A percentile compares a stretch with the other conserved stretches of the same genome.
These are phyloP conservation scores for Phytophthora sp. DNA, from an alignment of 352 stramenopile species.

Conservation along the genomic window DNA sequence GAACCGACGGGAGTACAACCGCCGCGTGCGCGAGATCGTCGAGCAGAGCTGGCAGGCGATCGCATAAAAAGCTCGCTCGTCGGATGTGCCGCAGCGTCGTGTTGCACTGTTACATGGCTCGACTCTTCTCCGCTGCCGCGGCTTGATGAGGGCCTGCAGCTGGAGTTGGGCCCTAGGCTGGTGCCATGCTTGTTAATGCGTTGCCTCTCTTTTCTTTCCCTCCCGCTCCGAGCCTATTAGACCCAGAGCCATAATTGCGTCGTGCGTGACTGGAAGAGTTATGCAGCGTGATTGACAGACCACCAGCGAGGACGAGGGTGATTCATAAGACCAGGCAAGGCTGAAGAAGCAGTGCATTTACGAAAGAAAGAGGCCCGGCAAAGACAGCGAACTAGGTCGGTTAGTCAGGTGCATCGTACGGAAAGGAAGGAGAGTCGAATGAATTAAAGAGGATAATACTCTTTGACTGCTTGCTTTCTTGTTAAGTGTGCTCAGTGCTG, in stretches of 20 bases:
- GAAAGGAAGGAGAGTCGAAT: slow-evolving; percentile 19
- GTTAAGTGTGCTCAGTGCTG: not conserved
- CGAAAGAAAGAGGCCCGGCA: slow-evolving; percentile 1
- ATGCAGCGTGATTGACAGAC: slow-evolving; percentile 4
- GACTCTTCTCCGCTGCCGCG: slow-evolving; percentile 2
- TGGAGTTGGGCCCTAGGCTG: slow-evolving; percentile 1
- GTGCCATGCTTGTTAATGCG: slow-evolving; percentile 15
- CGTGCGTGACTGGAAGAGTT: slow-evolving; percentile 1
- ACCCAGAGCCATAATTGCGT: slow-evolving; percentile 11
- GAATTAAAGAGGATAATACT: slow-evolving; percentile 9
- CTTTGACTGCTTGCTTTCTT: not conserved
- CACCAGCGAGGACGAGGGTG: not conserved
- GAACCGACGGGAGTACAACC: slow-evolving; percentile 99
- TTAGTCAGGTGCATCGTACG: slow-evolving; percentile 10
- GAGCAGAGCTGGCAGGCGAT: slow-evolving; percentile 97
- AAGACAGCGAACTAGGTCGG: slow-evolving; percentile 5
- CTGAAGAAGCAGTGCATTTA: slow-evolving; percentile 20
- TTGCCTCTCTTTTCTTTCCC: slow-evolving; percentile 17
- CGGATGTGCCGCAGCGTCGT: slow-evolving; percentile 19
- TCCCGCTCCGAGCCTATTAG: slow-evolving; percentile 7
- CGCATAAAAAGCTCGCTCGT: slow-evolving; percentile 47
- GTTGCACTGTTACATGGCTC: not conserved
- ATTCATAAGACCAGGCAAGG: slow-evolving; percentile 1
- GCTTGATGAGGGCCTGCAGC: not conserved
- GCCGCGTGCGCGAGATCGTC: slow-evolving; percentile 98